Conservation (phyloP, 2,329 filamentous ascomycete genomes). For the Sarocladium strictum region DNA sequence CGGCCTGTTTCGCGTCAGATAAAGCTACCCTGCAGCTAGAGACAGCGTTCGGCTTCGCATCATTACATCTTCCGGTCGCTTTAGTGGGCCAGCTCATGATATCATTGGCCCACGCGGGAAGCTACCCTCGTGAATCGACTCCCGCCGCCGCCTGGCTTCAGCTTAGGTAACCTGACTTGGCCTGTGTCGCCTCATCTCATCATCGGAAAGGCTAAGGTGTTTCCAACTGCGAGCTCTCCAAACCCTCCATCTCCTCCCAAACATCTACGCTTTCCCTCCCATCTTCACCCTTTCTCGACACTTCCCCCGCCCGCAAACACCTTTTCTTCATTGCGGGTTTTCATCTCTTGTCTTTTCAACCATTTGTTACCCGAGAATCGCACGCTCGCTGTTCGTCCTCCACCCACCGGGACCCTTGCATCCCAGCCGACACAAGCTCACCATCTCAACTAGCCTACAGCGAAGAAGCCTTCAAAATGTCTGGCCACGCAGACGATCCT, state of each 20-base stretch:
- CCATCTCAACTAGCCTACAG: conserved; percentile 3
- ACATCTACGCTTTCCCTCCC: conserved; percentile 11
- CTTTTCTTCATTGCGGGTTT: neutral
- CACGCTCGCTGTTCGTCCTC: conserved; percentile 8
- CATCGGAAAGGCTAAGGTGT: conserved; percentile 10
- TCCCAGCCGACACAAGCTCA: conserved; percentile 8
- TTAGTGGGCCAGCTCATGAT: conserved; percentile 19
- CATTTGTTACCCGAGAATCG: neutral
- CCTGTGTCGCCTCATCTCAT: conserved; percentile 7
- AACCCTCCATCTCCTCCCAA: conserved; percentile 10
- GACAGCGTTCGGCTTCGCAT: conserved; percentile 16
- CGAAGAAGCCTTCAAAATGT: conserved; percentile 51
- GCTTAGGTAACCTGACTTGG: conserved; percentile 10
- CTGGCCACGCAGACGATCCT: conserved; percentile 59
- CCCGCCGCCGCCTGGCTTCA: neutral
- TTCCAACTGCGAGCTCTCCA: conserved; percentile 1
- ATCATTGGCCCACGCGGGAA: conserved; percentile 26
- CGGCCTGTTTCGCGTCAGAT: conserved; percentile 11
- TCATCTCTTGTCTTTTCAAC: neutral
- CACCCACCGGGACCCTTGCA: conserved; percentile 10
- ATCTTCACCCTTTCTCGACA: neutral
- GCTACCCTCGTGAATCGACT: conserved; percentile 11
- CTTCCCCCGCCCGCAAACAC: neutral
- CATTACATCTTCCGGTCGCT: conserved; percentile 31
- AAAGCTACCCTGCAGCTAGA: conserved; percentile 14